Base-by-base conservation (phyloP, 2,329 filamentous ascomycete species). In the Epichloe aotearoae region DNA sequence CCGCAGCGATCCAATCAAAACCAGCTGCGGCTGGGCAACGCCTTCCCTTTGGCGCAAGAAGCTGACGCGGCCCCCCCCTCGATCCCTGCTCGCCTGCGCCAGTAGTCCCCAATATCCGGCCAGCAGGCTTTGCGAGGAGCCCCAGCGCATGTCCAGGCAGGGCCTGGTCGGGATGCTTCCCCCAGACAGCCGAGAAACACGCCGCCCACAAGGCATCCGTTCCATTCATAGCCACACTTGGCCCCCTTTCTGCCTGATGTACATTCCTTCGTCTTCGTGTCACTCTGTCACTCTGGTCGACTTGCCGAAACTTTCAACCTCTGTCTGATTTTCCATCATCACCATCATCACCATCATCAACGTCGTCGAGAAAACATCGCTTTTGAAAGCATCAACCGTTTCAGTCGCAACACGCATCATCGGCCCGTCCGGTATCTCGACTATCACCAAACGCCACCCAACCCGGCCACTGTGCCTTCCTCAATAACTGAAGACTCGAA, bases 161-260 rank as follows among this genome's bases (percentile, higher is more conserved):
- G 52, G 52, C 36, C 51, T 30, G 26, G 50, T 47, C 48, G 40
- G 44, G 33, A 44, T 37, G 39, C 44, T 34, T 45, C 17, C 17
- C 41, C 41, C 48, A 40, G 40, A 30, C 53, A 26, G 23, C 6
- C 57, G 2, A 26, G 23, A 26, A 26, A 26, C 23, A 7, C 23
- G 23, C 23, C 23, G 23, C 23, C 23, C 23, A 23, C 23, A 60
- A 63, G 59, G 60, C 62, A 61, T 48, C 58, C 58, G 56, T 60
- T 58, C 59, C 63, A 63, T 65, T 63, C 61, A 65, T 62, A 66
- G 62, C 62, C 56, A 57, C 57, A 54, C 46, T 49, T 11, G 46
- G 26, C 55, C 58, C 58, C 62, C 63, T 59, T 62, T 61, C 56
- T 56, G 57, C 60, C 56, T 56, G 56, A 55, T 54, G 58, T 53